phyloP scores from a whole-genome alignment of 805 yeast species.

The Tetrapisispora arboricola region DNA sequence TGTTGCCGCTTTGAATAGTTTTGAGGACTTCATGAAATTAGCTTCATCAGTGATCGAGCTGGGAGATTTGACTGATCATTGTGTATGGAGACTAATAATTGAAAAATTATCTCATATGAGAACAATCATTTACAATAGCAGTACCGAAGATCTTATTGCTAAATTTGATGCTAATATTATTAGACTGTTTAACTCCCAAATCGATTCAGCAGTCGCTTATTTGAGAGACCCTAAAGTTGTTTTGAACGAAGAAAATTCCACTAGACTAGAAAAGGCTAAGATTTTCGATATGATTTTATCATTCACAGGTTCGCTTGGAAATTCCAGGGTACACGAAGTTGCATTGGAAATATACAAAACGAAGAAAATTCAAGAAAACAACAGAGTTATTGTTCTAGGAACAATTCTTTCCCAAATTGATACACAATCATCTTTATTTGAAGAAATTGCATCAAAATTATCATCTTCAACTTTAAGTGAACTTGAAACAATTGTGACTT shows the following conservation, averaged over 20 bases:
- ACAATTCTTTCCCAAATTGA: constrained; percentile 34
- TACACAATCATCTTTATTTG: constrained; percentile 26
- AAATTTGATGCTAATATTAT: constrained; percentile 13
- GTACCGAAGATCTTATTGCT: constrained; percentile 18
- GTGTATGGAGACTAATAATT: constrained; percentile 36
- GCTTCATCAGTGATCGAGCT: constrained; percentile 2
- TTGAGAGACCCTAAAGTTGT: constrained; percentile 20
- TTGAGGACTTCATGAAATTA: constrained; percentile 26
- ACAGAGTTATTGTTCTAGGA: constrained; percentile 31
- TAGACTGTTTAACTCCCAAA: constrained; percentile 42
- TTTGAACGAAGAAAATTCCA: constrained; percentile 20
- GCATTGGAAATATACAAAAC: constrained; percentile 4
- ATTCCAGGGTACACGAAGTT: constrained; percentile 6
- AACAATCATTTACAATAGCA: constrained; percentile 5
- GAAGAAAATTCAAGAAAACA: constrained; percentile 6
- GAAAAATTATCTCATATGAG: constrained; percentile 8
- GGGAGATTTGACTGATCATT: constrained; percentile 10
- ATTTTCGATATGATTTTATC: constrained; percentile 19
- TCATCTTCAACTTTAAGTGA: constrained; percentile 39
- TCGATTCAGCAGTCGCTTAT: constrained; percentile 31
- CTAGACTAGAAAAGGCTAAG: constrained; percentile 22
- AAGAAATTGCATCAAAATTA: constrained; percentile 33
- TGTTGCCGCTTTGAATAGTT: constrained; percentile 39
- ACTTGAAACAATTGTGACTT: constrained; percentile 40
- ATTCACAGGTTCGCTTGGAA: constrained; percentile 8